Base-by-base conservation (phyloP, 1,284 basidiomycete genomes). In the Fomitopsis schrenkii region DNA sequence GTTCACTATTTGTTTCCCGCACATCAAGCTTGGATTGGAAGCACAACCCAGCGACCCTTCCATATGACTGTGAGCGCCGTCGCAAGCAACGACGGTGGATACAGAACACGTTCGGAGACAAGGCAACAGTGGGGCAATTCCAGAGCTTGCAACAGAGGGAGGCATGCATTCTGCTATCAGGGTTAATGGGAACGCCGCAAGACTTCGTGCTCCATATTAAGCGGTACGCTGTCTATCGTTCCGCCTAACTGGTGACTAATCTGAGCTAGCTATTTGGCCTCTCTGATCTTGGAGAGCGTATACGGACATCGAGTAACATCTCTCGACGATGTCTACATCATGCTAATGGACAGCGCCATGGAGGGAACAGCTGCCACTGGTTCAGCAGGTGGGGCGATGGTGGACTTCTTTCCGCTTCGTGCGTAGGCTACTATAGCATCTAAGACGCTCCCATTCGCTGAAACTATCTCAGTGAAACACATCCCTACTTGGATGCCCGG, bases 1-100 rank as follows among this genome's bases (percentile, higher is more conserved):
- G 44, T 9, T 10, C 17, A 5, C 19, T 9, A 45, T n/a, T 8
- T n/a, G n/a, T 4, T 5, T 26, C 5, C 22, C 22, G 6, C 22
- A 2, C 22, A 22, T 22, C 22, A 45, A 52, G 48, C 7, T 5
- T 52, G 26, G 48, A 26, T 14, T 52, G 48, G 48, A 9, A 33
- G 2, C 48, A 33, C 19, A 33, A 15, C 17, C 2, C 17, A 4
- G 48, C 26, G 6, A 1, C 7, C 28, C 48, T 52, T 14, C 48
- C 48, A 33, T 52, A 52, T 52, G 26, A 70, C 41, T 66, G 66
- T 4, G 63, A 65, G n/a, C 57, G 45, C 12, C 71, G 66, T 61
- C 66, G 70, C 22, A 66, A 62, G 48, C 67, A 68, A 22, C 68
- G 70, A 9, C 59, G 62, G 42, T 63, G 70, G 55, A 64, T 69